Conservation (phyloP, 1,284 basidiomycete species). For the Grifola frondosa region DNA sequence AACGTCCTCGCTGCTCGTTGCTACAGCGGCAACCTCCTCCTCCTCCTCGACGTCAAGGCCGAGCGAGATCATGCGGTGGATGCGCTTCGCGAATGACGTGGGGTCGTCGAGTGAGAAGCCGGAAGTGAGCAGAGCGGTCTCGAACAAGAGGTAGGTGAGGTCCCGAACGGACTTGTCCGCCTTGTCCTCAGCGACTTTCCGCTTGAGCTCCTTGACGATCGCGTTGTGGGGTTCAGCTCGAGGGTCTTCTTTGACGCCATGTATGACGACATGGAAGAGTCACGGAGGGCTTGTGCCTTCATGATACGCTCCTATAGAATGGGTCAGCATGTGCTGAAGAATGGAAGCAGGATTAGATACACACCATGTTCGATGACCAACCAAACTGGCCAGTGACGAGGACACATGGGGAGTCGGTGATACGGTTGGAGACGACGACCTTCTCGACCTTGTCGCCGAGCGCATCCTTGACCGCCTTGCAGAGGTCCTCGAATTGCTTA, state of each 20-base stretch:
- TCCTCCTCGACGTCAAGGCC: slow-evolving; percentile 85
- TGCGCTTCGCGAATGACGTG: slow-evolving; percentile 92
- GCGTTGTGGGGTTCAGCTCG: slow-evolving; percentile 93
- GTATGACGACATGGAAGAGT: slow-evolving; percentile 99
- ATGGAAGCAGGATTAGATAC: slow-evolving; percentile 21
- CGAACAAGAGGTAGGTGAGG: slow-evolving; percentile 93
- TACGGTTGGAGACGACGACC: slow-evolving; percentile 98
- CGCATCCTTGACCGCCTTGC: slow-evolving; percentile 95
- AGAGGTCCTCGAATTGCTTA: slow-evolving; percentile 85
- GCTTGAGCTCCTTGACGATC: slow-evolving; percentile 95
- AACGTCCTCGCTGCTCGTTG: slow-evolving; percentile 39
- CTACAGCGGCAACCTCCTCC: slow-evolving; percentile 43
- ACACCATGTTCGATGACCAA: slow-evolving; percentile 98
- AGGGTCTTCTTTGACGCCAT: slow-evolving; percentile 99
- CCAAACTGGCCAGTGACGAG: slow-evolving; percentile 99
- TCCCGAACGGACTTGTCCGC: slow-evolving; percentile 98
- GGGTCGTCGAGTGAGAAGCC: slow-evolving; percentile 97
- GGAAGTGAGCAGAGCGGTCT: slow-evolving; percentile 93
- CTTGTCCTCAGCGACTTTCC: slow-evolving; percentile 95
- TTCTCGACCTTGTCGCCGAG: slow-evolving; percentile 99
- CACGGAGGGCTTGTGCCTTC: slow-evolving; percentile 98
- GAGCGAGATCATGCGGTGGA: slow-evolving; percentile 94
- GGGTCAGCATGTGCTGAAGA: slow-evolving; percentile 9
- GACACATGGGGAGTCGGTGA: slow-evolving; percentile 93
- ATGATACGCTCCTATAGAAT: slow-evolving; percentile 89